phyloP scores from a whole-genome alignment of 2,329 filamentous ascomycete genomes.

The Epichloe brachyelytri region DNA sequence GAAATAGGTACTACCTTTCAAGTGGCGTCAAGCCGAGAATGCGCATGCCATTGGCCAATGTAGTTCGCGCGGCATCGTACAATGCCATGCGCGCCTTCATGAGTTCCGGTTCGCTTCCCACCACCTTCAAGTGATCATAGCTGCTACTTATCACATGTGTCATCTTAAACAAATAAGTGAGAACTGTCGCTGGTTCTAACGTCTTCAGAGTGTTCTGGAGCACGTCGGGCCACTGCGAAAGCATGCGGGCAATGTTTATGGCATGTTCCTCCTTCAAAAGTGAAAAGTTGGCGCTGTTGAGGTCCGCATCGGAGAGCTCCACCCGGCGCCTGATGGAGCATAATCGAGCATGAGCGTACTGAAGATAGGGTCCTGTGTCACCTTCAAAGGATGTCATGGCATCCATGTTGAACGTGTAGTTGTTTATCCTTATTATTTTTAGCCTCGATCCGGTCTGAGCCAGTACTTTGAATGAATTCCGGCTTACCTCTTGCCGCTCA shows the following conservation, averaged over 20 bases:
- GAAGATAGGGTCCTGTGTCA: conserved; percentile 73
- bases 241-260: conserved; percentile 56
- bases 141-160: conserved; percentile 67
- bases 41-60: conserved; percentile 73
- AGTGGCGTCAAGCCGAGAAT: conserved; percentile 68
- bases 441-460: not conserved
- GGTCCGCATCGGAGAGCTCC: conserved; percentile 39
- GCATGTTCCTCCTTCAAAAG: conserved; percentile 63
- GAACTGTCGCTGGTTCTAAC: conserved; percentile 51
- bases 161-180: conserved; percentile 69
- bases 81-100: conserved; percentile 39
- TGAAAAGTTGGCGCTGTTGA: conserved; percentile 50
- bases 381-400: conserved; percentile 76
- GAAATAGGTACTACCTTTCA: conserved; percentile 29
- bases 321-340: conserved; percentile 49
- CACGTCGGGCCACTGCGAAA: conserved; percentile 79
- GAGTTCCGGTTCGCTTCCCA: conserved; percentile 63
- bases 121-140: conserved; percentile 70
- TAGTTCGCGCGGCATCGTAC: conserved; percentile 62
- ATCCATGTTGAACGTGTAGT: conserved; percentile 65
- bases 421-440: conserved; percentile 36
- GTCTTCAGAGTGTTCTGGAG: conserved; percentile 76
- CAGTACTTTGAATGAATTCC: not conserved
- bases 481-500: conserved; percentile 77
- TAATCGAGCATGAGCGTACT: conserved; percentile 69